phyloP scores from a whole-genome alignment of 148 eudicot genomes.

The Spergularia marina region DNA sequence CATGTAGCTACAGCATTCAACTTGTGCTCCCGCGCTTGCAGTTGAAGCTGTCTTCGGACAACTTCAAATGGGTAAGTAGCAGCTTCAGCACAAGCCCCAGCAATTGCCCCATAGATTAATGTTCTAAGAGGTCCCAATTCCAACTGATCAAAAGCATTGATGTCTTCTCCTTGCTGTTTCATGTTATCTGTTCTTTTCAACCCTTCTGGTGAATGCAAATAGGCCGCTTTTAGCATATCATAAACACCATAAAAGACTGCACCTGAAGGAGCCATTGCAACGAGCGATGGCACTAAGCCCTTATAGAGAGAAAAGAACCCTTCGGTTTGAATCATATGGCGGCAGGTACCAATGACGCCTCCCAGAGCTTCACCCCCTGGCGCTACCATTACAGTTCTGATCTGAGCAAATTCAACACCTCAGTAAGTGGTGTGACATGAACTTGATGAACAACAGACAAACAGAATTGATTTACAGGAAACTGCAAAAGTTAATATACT shows the following conservation, averaged over 20 bases:
- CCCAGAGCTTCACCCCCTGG: constrained; percentile 98
- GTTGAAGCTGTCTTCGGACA: constrained; percentile 95
- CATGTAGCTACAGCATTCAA: constrained; percentile 86
- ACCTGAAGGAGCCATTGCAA: constrained; percentile 97
- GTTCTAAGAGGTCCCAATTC: constrained; percentile 85
- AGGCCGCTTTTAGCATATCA: constrained; percentile 82
- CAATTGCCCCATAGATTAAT: constrained; percentile 81
- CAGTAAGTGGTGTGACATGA: not conserved
- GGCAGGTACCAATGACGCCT: constrained; percentile 76
- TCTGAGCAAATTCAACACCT: constrained; percentile 41
- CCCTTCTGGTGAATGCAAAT: constrained; percentile 92
- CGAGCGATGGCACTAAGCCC: constrained; percentile 83
- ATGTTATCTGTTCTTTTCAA: constrained; percentile 62
- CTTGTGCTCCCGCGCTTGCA: constrained; percentile 76
- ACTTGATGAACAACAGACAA: not conserved
- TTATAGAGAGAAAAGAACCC: constrained; percentile 94
- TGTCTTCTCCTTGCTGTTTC: constrained; percentile 62
- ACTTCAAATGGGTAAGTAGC: constrained; percentile 98
- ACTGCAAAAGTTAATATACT: not conserved
- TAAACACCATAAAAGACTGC: constrained; percentile 96
- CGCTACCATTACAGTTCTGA: constrained; percentile 91
- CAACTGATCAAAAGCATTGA: constrained; percentile 82
- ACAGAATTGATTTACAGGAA: not conserved
- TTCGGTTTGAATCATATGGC: constrained; percentile 80
- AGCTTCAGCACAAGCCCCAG: constrained; percentile 96